These are phyloP conservation scores for Thoreauomyces humboldtii DNA, from an alignment of 192 early-diverging fungal genomes.

Conservation along the genomic window DNA sequence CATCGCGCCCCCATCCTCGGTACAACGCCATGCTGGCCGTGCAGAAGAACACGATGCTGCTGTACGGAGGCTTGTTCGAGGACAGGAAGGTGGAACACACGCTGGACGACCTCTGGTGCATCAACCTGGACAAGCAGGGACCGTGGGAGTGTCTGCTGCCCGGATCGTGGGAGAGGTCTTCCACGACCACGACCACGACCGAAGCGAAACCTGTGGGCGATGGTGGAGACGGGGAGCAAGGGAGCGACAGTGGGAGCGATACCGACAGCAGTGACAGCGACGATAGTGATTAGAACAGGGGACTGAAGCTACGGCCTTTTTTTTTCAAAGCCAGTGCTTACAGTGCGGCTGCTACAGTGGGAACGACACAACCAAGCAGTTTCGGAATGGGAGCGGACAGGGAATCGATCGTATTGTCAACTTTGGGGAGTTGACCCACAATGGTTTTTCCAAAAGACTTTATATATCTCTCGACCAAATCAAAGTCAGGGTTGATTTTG, in stretches of 20 bases:
- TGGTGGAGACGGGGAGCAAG: conserved; percentile 53
- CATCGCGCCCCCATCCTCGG: conserved; percentile 49
- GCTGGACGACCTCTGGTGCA: conserved; percentile 54
- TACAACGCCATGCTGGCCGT: conserved; percentile 70
- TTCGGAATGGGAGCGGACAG: no score
- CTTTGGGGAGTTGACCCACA: no score
- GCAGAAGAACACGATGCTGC: conserved; percentile 48
- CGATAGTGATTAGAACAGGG: no score
- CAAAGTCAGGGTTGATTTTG: no score
- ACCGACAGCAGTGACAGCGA: conserved; percentile 1
- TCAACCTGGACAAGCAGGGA: conserved; percentile 65
- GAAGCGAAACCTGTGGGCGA: conserved; percentile 41
- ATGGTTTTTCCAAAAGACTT: no score
- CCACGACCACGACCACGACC: conserved; percentile 48
- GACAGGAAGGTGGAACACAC: conserved; percentile 61
- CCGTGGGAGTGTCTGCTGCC: conserved; percentile 51
- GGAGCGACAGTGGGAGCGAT: conserved; percentile 26
- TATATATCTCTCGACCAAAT: no score
- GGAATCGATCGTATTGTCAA: no score
- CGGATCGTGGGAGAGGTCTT: conserved; percentile 52
- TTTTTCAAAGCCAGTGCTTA: no score
- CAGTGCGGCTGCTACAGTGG: no score
- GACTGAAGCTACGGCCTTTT: no score
- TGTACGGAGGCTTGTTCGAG: conserved; percentile 69
- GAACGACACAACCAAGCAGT: no score